Evolutionary conservation across 257 asterid species (phyloP).

Genomic region (Ballota nigra): DNA sequence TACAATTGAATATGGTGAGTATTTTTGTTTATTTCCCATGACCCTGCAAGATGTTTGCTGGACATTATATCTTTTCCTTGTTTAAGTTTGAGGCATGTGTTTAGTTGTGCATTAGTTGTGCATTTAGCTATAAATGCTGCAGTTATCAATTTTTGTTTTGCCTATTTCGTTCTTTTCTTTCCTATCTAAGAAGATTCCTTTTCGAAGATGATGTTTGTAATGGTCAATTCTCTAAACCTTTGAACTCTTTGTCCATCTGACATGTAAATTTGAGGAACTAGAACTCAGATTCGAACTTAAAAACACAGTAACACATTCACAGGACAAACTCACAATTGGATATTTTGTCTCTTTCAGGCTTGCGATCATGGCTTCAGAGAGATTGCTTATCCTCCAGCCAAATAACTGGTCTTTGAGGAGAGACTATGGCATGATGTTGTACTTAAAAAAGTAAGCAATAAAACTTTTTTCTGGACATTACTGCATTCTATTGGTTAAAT

Average conservation of each 20-base stretch:
- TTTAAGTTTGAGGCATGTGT: background rate
- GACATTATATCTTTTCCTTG: background rate
- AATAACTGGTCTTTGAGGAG: conserved; percentile 82
- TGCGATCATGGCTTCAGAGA: conserved; percentile 87
- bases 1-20: background rate
- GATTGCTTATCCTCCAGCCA: conserved; percentile 85
- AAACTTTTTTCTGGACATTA: background rate
- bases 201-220: background rate
- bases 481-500: background rate
- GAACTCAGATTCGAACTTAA: background rate
- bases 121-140: background rate
- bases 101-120: background rate
- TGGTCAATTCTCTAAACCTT: background rate
- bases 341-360: conserved; percentile 47
- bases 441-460: conserved; percentile 58
- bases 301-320: background rate
- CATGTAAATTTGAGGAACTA: background rate
- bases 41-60: background rate
- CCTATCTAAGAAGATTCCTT: background rate
- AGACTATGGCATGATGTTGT: conserved; percentile 91
- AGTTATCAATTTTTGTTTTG: background rate
- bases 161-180: background rate
- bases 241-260: background rate
- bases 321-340: background rate
- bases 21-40: background rate